Evolutionary conservation across 192 early-diverging fungal genomes (phyloP).

Genomic region (Umbelopsis vinacea): DNA sequence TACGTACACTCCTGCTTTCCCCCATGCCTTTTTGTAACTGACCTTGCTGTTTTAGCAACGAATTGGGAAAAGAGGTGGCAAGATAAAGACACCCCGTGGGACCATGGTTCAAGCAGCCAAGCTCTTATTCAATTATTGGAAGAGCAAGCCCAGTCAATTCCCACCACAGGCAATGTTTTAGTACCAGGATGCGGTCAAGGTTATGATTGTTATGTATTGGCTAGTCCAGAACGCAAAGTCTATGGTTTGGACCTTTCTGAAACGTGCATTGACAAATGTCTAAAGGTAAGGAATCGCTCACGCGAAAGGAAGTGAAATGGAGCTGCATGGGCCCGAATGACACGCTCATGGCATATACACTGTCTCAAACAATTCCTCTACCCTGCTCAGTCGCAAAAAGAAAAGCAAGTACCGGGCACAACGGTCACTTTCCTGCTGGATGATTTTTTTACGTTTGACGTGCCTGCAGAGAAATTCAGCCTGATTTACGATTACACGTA

Average conservation of each 20-base stretch:
- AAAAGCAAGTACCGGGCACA: background rate
- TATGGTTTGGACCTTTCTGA: slow-evolving; percentile 72
- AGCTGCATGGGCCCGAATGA: too few species aligned
- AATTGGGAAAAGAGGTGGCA: slow-evolving; percentile 54
- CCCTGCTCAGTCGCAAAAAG: background rate
- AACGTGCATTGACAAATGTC: slow-evolving; percentile 62
- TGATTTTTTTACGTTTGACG: slow-evolving; percentile 77
- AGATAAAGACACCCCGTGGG: slow-evolving; percentile 50
- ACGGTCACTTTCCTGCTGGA: slow-evolving; percentile 56
- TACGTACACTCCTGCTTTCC: background rate
- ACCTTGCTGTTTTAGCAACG: background rate
- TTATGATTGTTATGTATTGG: slow-evolving; percentile 79
- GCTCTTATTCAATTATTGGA: slow-evolving; percentile 56
- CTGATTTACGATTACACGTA: slow-evolving; percentile 86
- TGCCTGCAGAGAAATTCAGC: slow-evolving; percentile 61
- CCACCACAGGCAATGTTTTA: slow-evolving; percentile 52
- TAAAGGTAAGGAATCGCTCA: slow-evolving; percentile 39
- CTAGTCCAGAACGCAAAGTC: slow-evolving; percentile 60
- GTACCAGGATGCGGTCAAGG: slow-evolving; percentile 67
- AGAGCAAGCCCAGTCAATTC: slow-evolving; percentile 35
- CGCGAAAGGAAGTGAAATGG: background rate
- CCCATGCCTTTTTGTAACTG: background rate
- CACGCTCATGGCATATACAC: too few species aligned
- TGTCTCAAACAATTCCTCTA: background rate
- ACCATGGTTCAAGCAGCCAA: slow-evolving; percentile 48